Evolutionary conservation across 2,329 filamentous ascomycete species (phyloP).

Genomic region (Colletotrichum eremochloae): DNA sequence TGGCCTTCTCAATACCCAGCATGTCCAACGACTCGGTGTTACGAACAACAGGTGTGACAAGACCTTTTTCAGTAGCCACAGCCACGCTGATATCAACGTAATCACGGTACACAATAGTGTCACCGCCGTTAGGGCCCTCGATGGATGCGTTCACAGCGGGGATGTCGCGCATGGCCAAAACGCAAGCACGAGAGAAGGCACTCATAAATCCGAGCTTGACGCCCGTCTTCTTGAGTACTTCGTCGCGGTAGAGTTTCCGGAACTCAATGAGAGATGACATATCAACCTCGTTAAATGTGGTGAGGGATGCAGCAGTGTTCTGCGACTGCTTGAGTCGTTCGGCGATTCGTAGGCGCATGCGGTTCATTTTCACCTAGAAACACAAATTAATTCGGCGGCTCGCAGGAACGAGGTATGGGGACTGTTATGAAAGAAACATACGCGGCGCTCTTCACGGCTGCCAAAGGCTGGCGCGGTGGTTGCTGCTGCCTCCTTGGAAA

Average conservation of each 20-base stretch:
- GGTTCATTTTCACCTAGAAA: constrained; percentile 97
- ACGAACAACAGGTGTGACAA: constrained; percentile 95
- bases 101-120: constrained; percentile 98
- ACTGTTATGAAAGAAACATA: constrained; percentile 60
- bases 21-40: constrained; percentile 92
- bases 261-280: constrained; percentile 99
- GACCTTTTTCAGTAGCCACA: constrained; percentile 95
- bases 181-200: constrained; percentile 90
- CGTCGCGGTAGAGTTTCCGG: constrained; percentile 97
- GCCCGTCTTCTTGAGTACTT: constrained; percentile 93
- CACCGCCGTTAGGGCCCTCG: constrained; percentile 92
- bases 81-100: constrained; percentile 98
- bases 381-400: neutral
- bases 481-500: constrained; percentile 44
- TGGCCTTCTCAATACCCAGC: constrained; percentile 88
- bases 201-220: constrained; percentile 99
- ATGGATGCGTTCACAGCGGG: constrained; percentile 97
- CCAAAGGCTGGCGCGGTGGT: constrained; percentile 66
- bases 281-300: constrained; percentile 99
- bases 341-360: constrained; percentile 96
- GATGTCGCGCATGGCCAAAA: constrained; percentile 95
- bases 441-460: constrained; percentile 87
- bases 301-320: constrained; percentile 96
- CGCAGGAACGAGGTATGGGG: neutral
- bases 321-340: constrained; percentile 99